Evolutionary conservation across 106 monocot genomes (phyloP), one percentile per base, ranked within the genome.

Genomic region (Platanthera zijinensis): DNA sequence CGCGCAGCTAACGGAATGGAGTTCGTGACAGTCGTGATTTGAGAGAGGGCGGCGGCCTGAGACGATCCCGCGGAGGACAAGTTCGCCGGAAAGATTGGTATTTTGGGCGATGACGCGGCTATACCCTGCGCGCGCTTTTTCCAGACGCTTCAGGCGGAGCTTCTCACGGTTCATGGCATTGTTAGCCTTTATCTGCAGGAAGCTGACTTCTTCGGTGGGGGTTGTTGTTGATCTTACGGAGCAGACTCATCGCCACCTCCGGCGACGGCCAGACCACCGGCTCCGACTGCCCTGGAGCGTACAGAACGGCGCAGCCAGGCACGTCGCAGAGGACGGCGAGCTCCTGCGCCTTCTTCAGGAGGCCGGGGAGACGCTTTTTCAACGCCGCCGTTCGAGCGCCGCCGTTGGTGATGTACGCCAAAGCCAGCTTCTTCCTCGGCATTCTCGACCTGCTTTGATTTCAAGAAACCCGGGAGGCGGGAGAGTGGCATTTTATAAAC

Each of bases 241-340:
- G 45, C 5, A 78, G 22, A 9, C 8, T 30, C 5, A 8, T n/a
- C 15, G 78, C 78, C 30, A 54, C 78, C 9, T 5, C 39, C 71
- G 45, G 45, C 19, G 70, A 71, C 8, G 78, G 78, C 69, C 69
- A 78, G 0, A 71, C 78, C 71, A 71, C 78, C 10, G 68, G 68
- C 53, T 21, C 32, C 0, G 53, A 8, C 17, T 19, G 70, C 0
- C 57, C 18, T 1, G 78, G 71, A 45, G 51, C 45, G 52, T 71
- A 71, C 15, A 78, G 5, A 0, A 78, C 10, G 1, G 66, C 66
- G 50, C 71, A 78, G 54, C 70, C 78, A 10, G 28, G 51, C 14
- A 72, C 79, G 22, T 61, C 48, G 72, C 79, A 79, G 25, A 79
- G 79, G 8, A 51, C 57, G 28, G 79, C 21, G 14, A 79, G 71